Evolutionary conservation across 2,329 filamentous ascomycete species (phyloP), one percentile per base, ranked within the genome.

Genomic region (Ophiostoma angusticollis): DNA sequence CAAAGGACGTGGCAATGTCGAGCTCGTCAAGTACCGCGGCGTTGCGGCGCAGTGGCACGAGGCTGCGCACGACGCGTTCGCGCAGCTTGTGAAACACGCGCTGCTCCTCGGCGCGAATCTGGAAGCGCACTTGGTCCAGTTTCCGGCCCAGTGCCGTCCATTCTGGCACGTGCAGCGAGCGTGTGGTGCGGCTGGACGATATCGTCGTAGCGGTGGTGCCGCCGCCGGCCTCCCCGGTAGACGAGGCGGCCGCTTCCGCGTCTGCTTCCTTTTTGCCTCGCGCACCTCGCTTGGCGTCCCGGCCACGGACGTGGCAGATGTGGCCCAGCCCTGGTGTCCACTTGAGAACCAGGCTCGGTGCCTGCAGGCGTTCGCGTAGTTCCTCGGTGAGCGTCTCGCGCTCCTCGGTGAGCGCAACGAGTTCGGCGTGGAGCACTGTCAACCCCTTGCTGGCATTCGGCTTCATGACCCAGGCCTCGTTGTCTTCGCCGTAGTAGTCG

Each of bases 21-120:
- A 98, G 72, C 58, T 95, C 87, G 55, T 96, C 89, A 16, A 98
- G 73, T 1, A 94, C 81, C n/a, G 76, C 71, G 9, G 89, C 87
- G 57, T 95, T 96, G 41, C 82, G 81, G 6, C 91, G 79, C 12
- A 98, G 72, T 51, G 80, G 84, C 46, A 95, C 76, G 3, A 98
- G 71, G 50, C 87, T 89, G 33, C 72, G 62, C 4, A 96, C 77
- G 0, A 95, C 86, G 36, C 74, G 67, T 44, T 78, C 72, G 22
- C 89, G 80, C 8, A 98, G 67, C 5, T 69, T 61, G 41, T 74
- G 67, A 49, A 96, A 85, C 7, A 98, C 79, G 31, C 72, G 70
- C 50, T 85, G 74, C 60, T 98, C 91, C 57, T 95, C 91, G 42
- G 71, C 68, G 27, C 84, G 77, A 52, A 98, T 93, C 30, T 79